Base-by-base conservation (phyloP, 2,329 filamentous ascomycete genomes). In the Botryotinia globosa region DNA sequence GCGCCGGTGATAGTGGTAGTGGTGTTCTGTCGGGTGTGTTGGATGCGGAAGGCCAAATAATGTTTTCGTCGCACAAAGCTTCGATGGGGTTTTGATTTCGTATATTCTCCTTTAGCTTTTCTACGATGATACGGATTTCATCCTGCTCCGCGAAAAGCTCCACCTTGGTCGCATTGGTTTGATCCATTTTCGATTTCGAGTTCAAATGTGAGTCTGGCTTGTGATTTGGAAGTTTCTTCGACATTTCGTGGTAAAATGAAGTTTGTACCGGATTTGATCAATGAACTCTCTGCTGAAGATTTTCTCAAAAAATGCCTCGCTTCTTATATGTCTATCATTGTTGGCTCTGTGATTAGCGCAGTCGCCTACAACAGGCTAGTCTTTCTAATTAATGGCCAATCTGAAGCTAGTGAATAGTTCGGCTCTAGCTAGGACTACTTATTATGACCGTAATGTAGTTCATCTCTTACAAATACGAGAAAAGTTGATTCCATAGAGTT, bases 191-290 rank as follows among this genome's bases (percentile, higher is more conserved):
- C 20, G 2, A 20, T 25, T 64, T 45, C 29, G 62, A 16, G 29
- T 16, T 34, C 9, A 14, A 45, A 10, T 34, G 14, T 22, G 42
- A 25, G 20, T 34, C 29, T 12, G 18, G 34, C 4, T 45, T 45
- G 8, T 34, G 7, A 9, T 64, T 25, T 34, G 20, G 20, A 1
- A 7, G 22, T 12, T 34, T 45, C 2, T 64, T 34, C 2, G 4
- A 12, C 4, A 3, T 45, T 3, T 44, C n/a, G n/a, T 45, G 8
- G 20, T 45, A 1, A 2, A 3, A 14, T 4, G 8, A 0, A 34
- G 25, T 5, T 14, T 32, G 9, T 42, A 2, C 6, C 8, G 3
- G 20, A 22, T 22, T 45, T 32, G 29, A 29, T 64, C 10, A 62
- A 9, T n/a, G 8, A 6, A 22, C 10, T 51, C 6, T n/a, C 12